Base-by-base conservation (phyloP, 257 asterid species). In the Solanum gandarillasii region DNA sequence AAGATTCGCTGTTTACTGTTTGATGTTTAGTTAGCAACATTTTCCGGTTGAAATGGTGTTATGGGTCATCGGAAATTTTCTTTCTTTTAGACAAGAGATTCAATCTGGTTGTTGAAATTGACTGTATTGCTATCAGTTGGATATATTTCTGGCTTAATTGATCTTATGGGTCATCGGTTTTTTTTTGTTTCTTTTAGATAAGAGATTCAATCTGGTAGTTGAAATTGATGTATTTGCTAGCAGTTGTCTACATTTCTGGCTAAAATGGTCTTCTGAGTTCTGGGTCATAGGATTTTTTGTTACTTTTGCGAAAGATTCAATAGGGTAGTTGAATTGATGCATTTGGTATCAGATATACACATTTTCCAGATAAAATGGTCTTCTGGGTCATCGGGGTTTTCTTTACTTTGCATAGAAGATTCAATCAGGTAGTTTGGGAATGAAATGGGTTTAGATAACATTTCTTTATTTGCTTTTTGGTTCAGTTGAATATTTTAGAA, bases 401-500 rank as follows among this genome's bases (percentile, higher is more conserved):
- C 20, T 21, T 32, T 34, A 7, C 16, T 72, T 32, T 4, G 43
- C 79, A 7, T 16, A 16, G 12, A 31, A 25, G 34, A 32, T 34
- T 43, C 65, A 35, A 23, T 60, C 3, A 27, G 11, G 14, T 12
- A 1, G 10, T 35, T 74, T 72, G 82, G 31, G 48, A 74, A 35
- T 74, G 2, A 74, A 21, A 35, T 74, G 1, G 71, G 8, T 48
- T 86, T 10, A 34, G 5, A 29, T 48, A 29, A 25, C 35, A 65
- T 62, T 35, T 29, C 9, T 73, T 21, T 73, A 9, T 35, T 21
- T 20, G 16, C 1, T 39, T 55, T 36, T 84, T 41, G 83, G 55
- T 75, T 76, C 83, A 81, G 88, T 78, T 43, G 84, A 41, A 79
- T 43, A 79, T 86, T 55, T 87, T 62, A 89, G 81, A 79, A 72